Base-by-base conservation (phyloP, 305 asterid genomes). In the Petunia hybrid region DNA sequence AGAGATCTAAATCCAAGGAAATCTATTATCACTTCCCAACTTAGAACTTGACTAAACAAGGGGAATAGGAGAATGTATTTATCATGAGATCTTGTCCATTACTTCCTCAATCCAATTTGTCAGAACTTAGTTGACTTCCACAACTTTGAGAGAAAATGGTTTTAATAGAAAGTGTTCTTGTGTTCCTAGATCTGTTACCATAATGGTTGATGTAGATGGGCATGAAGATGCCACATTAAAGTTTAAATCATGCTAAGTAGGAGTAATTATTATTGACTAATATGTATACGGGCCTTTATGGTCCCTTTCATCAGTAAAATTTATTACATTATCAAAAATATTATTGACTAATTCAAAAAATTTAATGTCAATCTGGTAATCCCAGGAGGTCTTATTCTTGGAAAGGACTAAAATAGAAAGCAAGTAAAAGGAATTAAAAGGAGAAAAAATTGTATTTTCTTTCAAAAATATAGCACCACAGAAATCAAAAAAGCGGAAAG, bases 191-290 rank as follows among this genome's bases (percentile, higher is more conserved):
- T 35, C 62, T 48, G 31, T 48, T 31, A 31, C 77, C 61, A 35
- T 71, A 48, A 48, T 71, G 77, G 36, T 71, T 48, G 62, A 71
- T 35, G 13, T 35, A 35, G 48, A 71, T 12, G 77, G 62, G 8
- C 43, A 12, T 5, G 6, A 71, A 46, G 10, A 70, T 48, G 45
- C 12, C 77, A 48, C 35, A 48, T 71, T 31, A 6, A 35, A 71
- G 61, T 71, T 31, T 35, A 48, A 71, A 35, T 35, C 61, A 13
- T 48, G 48, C 12, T 46, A 70, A 48, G 39, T 48, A 71, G 31
- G 31, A 22, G 31, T 22, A 22, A 48, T 35, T 71, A 71, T 35
- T 3, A 8, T 12, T 31, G 77, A 71, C 61, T 48, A 48, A 40
- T 71, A 22, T 22, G 31, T 22, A 22, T 22, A 22, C 31, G 31